These are phyloP conservation scores for Crithidia fasciculata DNA, from an alignment of 208 protist genomes.

Conservation along the genomic window DNA sequence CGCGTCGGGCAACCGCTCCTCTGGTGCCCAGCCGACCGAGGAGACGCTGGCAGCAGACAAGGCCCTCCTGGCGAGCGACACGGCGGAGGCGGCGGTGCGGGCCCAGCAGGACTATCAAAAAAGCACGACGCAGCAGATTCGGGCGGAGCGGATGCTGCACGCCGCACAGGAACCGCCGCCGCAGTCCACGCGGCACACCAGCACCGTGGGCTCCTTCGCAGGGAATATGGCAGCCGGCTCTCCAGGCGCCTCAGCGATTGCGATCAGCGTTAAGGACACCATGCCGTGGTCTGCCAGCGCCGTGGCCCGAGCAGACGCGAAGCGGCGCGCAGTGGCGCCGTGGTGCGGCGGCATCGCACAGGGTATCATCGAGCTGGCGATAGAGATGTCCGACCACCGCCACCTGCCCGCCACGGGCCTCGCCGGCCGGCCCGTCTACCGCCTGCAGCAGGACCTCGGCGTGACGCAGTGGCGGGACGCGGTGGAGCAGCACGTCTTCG, in stretches of 20 bases:
- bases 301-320: slow-evolving; percentile 10
- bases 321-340: slow-evolving; percentile 8
- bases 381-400: slow-evolving; percentile 79
- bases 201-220: neutral
- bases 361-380: slow-evolving; percentile 66
- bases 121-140: slow-evolving; percentile 12
- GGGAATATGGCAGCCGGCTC: neutral
- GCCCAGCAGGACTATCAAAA: slow-evolving; percentile 6
- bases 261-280: neutral
- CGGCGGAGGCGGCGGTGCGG: slow-evolving; percentile 15
- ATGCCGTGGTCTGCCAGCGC: slow-evolving; percentile 9
- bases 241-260: neutral
- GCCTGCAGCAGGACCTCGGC: slow-evolving; percentile 60
- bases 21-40: neutral
- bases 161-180: slow-evolving; percentile 4
- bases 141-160: slow-evolving; percentile 43
- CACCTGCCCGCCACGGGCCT: slow-evolving; percentile 46
- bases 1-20: neutral
- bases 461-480: slow-evolving; percentile 73
- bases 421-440: slow-evolving; percentile 49
- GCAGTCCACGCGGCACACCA: slow-evolving; percentile 7
- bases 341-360: slow-evolving; percentile 52
- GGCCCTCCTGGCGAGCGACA: slow-evolving; percentile 21
- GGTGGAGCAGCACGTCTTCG: slow-evolving; percentile 66
- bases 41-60: slow-evolving; percentile 39